phyloP scores from a whole-genome alignment of 2,329 filamentous ascomycete genomes.

The Hypoxylon sp. region DNA sequence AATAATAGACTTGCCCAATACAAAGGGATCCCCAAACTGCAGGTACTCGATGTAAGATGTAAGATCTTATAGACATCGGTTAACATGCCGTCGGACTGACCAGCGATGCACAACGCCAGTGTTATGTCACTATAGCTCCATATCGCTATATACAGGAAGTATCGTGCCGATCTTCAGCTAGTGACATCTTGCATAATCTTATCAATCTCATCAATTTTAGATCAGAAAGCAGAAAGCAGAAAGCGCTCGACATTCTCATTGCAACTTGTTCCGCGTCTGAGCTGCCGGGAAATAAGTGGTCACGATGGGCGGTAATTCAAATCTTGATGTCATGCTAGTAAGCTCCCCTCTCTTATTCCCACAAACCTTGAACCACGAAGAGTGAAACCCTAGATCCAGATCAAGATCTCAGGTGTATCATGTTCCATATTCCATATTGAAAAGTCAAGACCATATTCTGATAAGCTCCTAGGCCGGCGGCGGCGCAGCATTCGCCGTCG shows the following conservation, averaged over 20 bases:
- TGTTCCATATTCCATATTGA: too few relatives aligned
- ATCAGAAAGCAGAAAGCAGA: constrained; percentile 1
- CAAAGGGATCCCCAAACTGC: not conserved
- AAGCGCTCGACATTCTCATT: constrained; percentile 9
- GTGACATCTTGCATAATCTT: constrained; percentile 34
- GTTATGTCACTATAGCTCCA: constrained; percentile 26
- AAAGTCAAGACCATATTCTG: not conserved
- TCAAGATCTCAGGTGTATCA: too few relatives aligned
- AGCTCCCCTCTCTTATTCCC: constrained; percentile 25
- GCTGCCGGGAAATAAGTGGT: constrained; percentile 17
- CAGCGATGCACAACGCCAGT: not conserved
- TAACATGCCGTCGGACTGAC: not conserved
- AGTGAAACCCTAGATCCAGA: not conserved
- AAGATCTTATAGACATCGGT: too few relatives aligned
- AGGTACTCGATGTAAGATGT: too few relatives aligned
- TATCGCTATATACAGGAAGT: constrained; percentile 19
- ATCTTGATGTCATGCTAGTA: constrained; percentile 49
- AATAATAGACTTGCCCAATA: not conserved
- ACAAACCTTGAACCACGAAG: not conserved
- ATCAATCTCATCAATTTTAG: constrained; percentile 38
- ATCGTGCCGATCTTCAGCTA: not conserved
- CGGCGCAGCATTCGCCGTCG: constrained; percentile 85
- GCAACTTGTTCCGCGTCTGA: constrained; percentile 9
- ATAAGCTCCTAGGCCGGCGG: constrained; percentile 79
- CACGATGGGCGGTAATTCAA: constrained; percentile 46